phyloP scores from a whole-genome alignment of 805 yeast genomes.

The Naumovozyma castellii region DNA sequence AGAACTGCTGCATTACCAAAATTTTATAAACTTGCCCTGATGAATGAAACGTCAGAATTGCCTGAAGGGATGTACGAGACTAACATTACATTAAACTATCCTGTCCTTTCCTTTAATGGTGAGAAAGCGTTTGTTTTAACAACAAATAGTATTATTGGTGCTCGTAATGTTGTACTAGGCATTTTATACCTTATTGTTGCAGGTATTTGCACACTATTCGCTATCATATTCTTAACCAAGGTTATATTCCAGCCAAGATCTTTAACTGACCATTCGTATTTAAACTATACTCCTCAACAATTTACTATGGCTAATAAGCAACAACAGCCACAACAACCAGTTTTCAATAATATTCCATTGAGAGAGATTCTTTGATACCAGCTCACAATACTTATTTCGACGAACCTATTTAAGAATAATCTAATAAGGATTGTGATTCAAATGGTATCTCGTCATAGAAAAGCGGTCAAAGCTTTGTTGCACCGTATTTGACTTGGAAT shows the following conservation, averaged over 20 bases:
- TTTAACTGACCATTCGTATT: slow-evolving; percentile 69
- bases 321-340: slow-evolving; percentile 1
- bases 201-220: slow-evolving; percentile 61
- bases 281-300: slow-evolving; percentile 33
- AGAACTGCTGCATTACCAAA: slow-evolving; percentile 87
- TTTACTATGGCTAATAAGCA: slow-evolving; percentile 2
- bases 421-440: too few species aligned
- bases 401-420: too few species aligned
- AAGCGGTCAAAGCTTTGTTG: too few species aligned
- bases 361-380: slow-evolving; percentile 12
- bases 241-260: slow-evolving; percentile 78
- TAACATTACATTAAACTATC: slow-evolving; percentile 66
- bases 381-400: too few species aligned
- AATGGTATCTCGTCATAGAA: too few species aligned
- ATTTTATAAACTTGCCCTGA: slow-evolving; percentile 73
- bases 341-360: slow-evolving; percentile 6
- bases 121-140: slow-evolving; percentile 73
- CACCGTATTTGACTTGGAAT: too few species aligned
- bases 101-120: slow-evolving; percentile 80
- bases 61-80: slow-evolving; percentile 61
- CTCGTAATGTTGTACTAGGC: slow-evolving; percentile 76
- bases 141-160: slow-evolving; percentile 78
- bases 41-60: slow-evolving; percentile 52
- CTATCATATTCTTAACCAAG: slow-evolving; percentile 65
- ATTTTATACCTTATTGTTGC: slow-evolving; percentile 81